Base-by-base conservation (phyloP, 2,329 filamentous ascomycete genomes). In the Lithohypha guttulata region DNA sequence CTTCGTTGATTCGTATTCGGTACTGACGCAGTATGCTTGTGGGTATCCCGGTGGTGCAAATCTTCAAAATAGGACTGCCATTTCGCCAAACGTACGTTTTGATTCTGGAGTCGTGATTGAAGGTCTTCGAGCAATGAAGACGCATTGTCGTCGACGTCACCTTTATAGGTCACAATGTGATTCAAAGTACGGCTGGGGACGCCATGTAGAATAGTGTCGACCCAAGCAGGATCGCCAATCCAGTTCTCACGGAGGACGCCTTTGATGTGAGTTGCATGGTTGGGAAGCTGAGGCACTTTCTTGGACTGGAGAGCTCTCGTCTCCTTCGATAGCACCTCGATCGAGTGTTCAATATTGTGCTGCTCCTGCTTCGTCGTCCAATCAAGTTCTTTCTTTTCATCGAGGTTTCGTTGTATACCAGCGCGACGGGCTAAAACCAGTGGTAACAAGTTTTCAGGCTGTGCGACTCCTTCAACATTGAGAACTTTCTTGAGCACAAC, bases 141-240 rank as follows among this genome's bases (percentile, higher is more conserved):
- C n/a, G 3, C 11, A n/a, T 5, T n/a, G 19, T 32, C 5, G 3
- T 32, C 29, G 6, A 14, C 13, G n/a, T 4, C 13, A 53, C 50
- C 6, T 49, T 29, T 20, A 46, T 43, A 15, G 34, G 42, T 14
- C 26, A 42, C 25, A 55, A 44, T 21, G 66, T 71, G 18, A 64
- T 64, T 2, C 66, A 60, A 6, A 64, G 64, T 14, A n/a, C n/a
- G n/a, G n/a, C n/a, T n/a, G n/a, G 66, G 64, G 31, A 84, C 79
- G 2, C 83, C 83, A 35, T 79, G 68, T 0, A 91, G 56, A 14
- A 94, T 62, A 2, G 75, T 68, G 33, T 84, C 72, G 51, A 84
- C 70, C 79, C 85, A 89, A 41, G 75, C 71, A 43, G 79, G 73
- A 52, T 79, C 76, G 2, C 84, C 86, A 10, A 82, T 68, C 86